Base-by-base conservation (phyloP, 2,329 filamentous ascomycete genomes). In the Trichoderma oligosporum region DNA sequence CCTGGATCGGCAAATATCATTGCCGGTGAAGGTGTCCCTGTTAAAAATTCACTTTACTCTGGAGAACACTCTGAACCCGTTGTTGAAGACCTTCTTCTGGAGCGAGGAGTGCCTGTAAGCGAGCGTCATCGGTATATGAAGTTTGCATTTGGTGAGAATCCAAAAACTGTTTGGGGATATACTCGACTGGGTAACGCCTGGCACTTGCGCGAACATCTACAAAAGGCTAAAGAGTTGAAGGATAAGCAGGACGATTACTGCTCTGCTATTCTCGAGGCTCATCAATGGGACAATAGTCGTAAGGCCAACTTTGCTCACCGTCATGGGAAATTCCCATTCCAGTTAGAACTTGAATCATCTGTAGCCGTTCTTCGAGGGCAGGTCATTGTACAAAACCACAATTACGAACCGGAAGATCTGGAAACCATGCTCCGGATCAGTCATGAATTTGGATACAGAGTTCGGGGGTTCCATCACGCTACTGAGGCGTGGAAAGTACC, bases 91-190 rank as follows among this genome's bases (percentile, higher is more conserved):
- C 62, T 77, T 44, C 62, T 76, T 8, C 65, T 77, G 12, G 75
- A 76, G 63, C 67, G 71, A 53, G 73, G 72, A 4, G 56, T 76
- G 6, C 67, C 69, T 1, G 22, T 59, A 11, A 56, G 60, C 7
- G 65, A 72, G 25, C 67, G 73, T 3, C 64, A 62, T 18, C 61
- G 72, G 27, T 76, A 75, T 60, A 72, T 78, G 67, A 78, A 78
- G 62, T 74, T 77, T 70, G 76, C 75, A 1, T 74, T 74, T 59
- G 76, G 76, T 7, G 76, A 77, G 63, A 78, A 78, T 59, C 74
- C 74, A n/a, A 73, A 69, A 56, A 31, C 57, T 0, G 58, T 68
- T 1, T 75, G 76, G 60, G 64, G 64, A 4, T 71, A 75, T 47
- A 72, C 68, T 3, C 68, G 74, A 22, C 72, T 76, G 65, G 74